Percentiles rank a stretch among this genome's conserved stretches.
These are phyloP conservation scores for Mytilinidion resinicola DNA, from an alignment of 495 filamentous ascomycete genomes.

Conservation along the genomic window DNA sequence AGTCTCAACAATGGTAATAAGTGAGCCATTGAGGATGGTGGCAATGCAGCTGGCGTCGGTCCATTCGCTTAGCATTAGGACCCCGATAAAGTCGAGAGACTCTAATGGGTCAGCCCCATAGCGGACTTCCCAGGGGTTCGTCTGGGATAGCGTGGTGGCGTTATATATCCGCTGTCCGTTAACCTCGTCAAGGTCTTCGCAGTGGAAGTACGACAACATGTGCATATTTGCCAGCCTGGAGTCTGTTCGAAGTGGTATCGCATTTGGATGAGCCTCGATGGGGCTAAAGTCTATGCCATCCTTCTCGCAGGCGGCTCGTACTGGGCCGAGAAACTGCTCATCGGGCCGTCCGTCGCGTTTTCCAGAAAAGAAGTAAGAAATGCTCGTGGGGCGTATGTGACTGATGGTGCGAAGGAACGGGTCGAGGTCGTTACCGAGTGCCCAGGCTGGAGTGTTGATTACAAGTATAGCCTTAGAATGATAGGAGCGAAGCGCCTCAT, in stretches of 20 bases:
- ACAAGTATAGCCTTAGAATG: slow-evolving; percentile 54
- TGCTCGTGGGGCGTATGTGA: slow-evolving; percentile 56
- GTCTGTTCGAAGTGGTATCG: slow-evolving; percentile 4
- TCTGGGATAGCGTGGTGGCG: slow-evolving; percentile 42
- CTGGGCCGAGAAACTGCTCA: no score
- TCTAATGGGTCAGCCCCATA: slow-evolving; percentile 41
- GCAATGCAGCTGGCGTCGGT: not conserved
- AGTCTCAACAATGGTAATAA: slow-evolving; percentile 17
- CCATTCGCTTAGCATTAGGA: slow-evolving; percentile 13
- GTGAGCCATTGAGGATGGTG: slow-evolving; percentile 8
- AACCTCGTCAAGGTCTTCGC: not conserved
- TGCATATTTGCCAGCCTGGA: slow-evolving; percentile 62
- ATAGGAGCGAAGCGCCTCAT: slow-evolving; percentile 43
- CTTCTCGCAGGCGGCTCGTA: no score
- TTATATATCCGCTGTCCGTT: slow-evolving; percentile 49
- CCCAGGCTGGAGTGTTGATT: slow-evolving; percentile 80
- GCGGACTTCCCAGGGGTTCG: slow-evolving; percentile 49
- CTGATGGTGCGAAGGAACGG: slow-evolving; percentile 59
- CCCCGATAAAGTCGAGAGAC: slow-evolving; percentile 11
- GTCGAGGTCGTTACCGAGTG: slow-evolving; percentile 65
- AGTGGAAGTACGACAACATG: slow-evolving; percentile 66
- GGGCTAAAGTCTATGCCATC: no score
- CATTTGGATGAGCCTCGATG: not conserved
- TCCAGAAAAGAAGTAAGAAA: slow-evolving; percentile 30
- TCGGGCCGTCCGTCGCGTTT: no score